Conservation (phyloP, 345 rosid genomes). For the Moricandia moricandioides region DNA sequence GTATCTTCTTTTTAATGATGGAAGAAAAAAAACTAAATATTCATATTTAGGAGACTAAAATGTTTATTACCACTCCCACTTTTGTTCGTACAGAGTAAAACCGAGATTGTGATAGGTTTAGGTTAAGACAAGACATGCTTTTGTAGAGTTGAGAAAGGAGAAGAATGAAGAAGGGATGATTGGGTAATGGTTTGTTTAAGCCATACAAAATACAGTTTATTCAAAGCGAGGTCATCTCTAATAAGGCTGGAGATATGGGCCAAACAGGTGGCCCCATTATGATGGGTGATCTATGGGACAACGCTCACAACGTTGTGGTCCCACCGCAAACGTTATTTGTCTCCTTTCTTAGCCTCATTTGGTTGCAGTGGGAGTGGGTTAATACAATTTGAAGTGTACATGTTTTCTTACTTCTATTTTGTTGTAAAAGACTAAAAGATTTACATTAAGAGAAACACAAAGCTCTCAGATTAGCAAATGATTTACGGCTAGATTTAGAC, state of each 20-base stretch:
- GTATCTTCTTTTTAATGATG: neutral
- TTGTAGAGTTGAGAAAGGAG: conserved; percentile 1
- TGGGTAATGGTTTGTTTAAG: conserved; percentile 6
- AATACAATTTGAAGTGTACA: neutral
- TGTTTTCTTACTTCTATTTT: neutral
- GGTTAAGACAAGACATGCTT: conserved; percentile 23
- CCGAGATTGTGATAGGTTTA: neutral
- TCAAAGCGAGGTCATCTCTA: neutral
- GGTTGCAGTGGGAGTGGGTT: conserved; percentile 2
- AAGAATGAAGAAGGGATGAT: neutral
- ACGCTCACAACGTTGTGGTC: conserved; percentile 21
- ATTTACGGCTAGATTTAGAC: neutral
- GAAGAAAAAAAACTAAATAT: neutral
- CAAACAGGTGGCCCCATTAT: conserved; percentile 30
- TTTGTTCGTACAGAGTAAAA: neutral
- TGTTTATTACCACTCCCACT: neutral
- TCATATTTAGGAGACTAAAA: neutral
- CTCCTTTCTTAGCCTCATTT: conserved; percentile 26
- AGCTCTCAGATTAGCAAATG: neutral
- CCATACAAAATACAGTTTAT: neutral
- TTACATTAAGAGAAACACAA: no score
- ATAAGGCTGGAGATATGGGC: conserved; percentile 35
- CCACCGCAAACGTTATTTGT: conserved; percentile 26
- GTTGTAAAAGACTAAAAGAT: neutral
- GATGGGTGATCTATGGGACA: conserved; percentile 39